These are phyloP conservation scores for Eucalyptus polyanthemos DNA, from an alignment of 345 rosid species.

Conservation along the genomic window DNA sequence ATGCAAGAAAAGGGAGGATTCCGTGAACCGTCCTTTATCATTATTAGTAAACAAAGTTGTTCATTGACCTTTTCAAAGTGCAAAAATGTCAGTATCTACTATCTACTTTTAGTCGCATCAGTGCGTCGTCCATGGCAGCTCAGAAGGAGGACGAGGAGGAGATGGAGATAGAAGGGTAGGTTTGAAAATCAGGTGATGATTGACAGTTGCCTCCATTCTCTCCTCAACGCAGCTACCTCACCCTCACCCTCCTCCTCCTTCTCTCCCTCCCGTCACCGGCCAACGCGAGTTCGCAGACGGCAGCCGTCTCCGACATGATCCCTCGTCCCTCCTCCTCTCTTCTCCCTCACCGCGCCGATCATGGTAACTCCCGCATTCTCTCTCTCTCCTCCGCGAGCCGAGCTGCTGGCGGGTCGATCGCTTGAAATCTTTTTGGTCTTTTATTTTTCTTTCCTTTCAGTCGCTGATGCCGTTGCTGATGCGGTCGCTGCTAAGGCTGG, in stretches of 20 bases:
- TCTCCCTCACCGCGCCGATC: background rate
- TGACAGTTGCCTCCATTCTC: background rate
- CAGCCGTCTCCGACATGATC: background rate
- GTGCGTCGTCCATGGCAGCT: background rate
- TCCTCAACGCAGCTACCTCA: background rate
- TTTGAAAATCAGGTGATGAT: background rate
- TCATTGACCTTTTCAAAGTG: background rate
- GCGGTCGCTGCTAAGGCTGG: conserved; percentile 21
- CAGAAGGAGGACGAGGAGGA: background rate
- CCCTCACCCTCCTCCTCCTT: background rate
- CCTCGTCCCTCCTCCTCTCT: background rate
- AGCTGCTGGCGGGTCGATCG: background rate
- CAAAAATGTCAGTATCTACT: background rate
- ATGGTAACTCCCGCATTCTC: background rate
- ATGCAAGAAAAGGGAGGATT: background rate
- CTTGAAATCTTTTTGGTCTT: background rate
- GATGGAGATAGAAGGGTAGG: background rate
- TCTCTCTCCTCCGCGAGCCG: background rate
- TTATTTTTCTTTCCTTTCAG: background rate
- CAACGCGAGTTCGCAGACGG: background rate
- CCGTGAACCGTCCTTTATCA: too few relatives aligned
- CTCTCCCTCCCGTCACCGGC: background rate
- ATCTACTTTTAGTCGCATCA: background rate
- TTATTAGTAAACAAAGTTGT: background rate
- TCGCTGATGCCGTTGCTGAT: conserved; percentile 17